A percentile compares a stretch with the other conserved stretches of the same genome.
These are phyloP conservation scores for Neurospora sp. DNA, from an alignment of 495 filamentous ascomycete species.

Conservation along the genomic window DNA sequence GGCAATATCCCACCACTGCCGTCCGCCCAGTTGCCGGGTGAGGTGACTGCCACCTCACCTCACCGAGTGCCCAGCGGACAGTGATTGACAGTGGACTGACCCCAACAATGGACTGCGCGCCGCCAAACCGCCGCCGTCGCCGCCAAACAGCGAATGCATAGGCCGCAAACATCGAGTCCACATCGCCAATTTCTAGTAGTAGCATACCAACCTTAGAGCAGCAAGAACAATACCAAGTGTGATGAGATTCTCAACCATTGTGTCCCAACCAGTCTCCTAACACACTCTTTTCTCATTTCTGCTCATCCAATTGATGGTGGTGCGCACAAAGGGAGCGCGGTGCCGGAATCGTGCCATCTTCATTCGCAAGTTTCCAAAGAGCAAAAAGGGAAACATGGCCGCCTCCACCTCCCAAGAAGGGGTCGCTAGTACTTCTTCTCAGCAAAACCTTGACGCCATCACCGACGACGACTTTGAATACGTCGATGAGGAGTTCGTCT, in stretches of 20 bases:
- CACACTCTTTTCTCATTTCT: not conserved
- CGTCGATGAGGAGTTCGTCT: slow-evolving; percentile 15
- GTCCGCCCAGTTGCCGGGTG: not conserved
- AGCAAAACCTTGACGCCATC: not conserved
- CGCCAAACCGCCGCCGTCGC: not conserved
- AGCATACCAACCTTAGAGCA: not conserved
- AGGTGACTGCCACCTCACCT: not conserved
- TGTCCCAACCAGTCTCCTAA: not conserved
- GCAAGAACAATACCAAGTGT: slow-evolving; percentile 1
- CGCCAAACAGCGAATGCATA: not conserved
- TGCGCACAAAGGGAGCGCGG: slow-evolving; percentile 6
- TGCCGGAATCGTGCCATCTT: slow-evolving; percentile 6
- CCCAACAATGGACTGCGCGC: not conserved
- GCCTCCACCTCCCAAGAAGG: not conserved
- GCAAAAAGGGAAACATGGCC: not conserved
- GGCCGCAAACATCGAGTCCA: not conserved
- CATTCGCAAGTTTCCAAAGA: not conserved
- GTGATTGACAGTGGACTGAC: not conserved
- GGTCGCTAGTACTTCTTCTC: not conserved
- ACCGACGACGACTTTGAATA: slow-evolving; percentile 5
- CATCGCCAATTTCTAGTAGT: not conserved
- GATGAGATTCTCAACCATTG: not conserved
- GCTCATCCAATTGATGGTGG: not conserved
- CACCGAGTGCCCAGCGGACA: not conserved
- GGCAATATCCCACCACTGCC: not conserved